Evolutionary conservation across 1,284 basidiomycete genomes (phyloP).

Genomic region (Sporisorium exsertum): DNA sequence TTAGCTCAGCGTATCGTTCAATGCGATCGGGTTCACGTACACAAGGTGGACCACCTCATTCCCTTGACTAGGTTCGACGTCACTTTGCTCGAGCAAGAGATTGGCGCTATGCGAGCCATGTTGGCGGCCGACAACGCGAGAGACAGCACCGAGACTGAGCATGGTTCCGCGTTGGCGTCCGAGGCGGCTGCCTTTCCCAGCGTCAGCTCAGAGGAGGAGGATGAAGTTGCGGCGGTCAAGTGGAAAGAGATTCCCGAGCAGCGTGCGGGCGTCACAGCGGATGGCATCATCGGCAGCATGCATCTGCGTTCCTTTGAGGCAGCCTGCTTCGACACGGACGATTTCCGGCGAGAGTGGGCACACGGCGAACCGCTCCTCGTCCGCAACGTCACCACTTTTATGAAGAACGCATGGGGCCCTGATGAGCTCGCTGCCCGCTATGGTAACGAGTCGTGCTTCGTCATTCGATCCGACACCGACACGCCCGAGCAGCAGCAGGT

Average conservation of each 20-base stretch:
- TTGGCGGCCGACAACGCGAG: conserved; percentile 9
- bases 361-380: conserved; percentile 58
- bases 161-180: not conserved
- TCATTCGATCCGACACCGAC: conserved; percentile 71
- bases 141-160: not conserved
- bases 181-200: not conserved
- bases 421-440: conserved; percentile 76
- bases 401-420: conserved; percentile 77
- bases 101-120: conserved; percentile 74
- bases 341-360: conserved; percentile 42
- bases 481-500: conserved; percentile 77
- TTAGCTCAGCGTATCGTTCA: conserved; percentile 38
- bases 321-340: conserved; percentile 13
- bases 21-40: conserved; percentile 30
- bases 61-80: conserved; percentile 80
- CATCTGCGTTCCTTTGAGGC: conserved; percentile 22
- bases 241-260: conserved; percentile 18
- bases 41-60: conserved; percentile 74
- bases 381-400: conserved; percentile 27
- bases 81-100: conserved; percentile 76
- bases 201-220: not conserved
- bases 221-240: conserved; percentile 11
- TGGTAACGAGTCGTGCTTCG: conserved; percentile 76
- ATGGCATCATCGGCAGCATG: conserved; percentile 28
- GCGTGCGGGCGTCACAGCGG: conserved; percentile 29